A percentile compares a stretch with the other conserved stretches of the same genome.
phyloP scores from a whole-genome alignment of 78 protist genomes.

The Dictyostelium brefeldianum region DNA sequence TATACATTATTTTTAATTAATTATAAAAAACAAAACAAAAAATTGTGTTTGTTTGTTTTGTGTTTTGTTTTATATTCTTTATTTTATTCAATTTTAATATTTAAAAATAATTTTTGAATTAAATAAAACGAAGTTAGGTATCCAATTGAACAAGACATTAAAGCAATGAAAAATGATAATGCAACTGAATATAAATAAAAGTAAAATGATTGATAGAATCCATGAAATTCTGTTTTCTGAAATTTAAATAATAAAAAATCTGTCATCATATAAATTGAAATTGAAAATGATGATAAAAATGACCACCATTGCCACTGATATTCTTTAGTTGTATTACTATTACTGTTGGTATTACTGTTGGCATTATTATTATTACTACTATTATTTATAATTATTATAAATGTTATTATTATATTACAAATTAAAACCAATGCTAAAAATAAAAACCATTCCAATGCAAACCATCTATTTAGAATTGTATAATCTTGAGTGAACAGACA shows the following conservation, averaged over 20 bases:
- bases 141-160: conserved; percentile 10
- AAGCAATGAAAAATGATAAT: not conserved
- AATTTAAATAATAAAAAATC: not conserved
- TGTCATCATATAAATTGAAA: not conserved
- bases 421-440: not conserved
- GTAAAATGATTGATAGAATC: not conserved
- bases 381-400: not conserved
- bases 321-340: not conserved
- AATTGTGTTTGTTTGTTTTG: no score
- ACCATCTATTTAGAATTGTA: conserved; percentile 1
- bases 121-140: not conserved
- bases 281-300: conserved; percentile 5
- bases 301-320: conserved; percentile 19
- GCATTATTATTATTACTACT: not conserved
- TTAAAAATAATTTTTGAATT: conserved; percentile 6
- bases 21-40: not conserved
- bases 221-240: not conserved
- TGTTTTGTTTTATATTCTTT: no score
- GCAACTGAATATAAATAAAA: not conserved
- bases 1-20: no score
- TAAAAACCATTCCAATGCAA: not conserved
- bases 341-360: not conserved
- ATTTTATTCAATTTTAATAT: not conserved
- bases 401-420: not conserved
- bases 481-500: not conserved